Conservation (phyloP, 1,284 basidiomycete species). For the Pascua guehoae region DNA sequence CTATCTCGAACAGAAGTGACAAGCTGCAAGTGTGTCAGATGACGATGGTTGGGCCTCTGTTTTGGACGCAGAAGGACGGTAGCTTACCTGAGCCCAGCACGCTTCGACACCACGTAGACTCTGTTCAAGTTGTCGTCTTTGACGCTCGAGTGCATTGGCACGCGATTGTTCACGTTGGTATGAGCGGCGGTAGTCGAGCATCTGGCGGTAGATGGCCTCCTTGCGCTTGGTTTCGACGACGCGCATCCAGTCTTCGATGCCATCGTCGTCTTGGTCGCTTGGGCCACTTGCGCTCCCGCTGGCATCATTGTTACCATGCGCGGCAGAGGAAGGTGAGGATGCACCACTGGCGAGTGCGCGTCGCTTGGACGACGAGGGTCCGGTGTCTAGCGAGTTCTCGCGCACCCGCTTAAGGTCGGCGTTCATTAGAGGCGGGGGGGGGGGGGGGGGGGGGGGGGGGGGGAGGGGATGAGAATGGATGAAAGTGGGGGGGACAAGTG, state of each 20-base stretch:
- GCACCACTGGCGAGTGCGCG: conserved; percentile 25
- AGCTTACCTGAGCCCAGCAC: conserved; percentile 80
- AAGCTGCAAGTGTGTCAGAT: conserved; percentile 35
- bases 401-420: conserved; percentile 47
- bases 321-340: conserved; percentile 13
- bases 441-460: neutral
- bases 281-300: neutral
- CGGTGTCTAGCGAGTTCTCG: conserved; percentile 35
- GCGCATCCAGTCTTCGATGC: conserved; percentile 42
- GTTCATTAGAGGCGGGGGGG: conserved; percentile 31
- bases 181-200: conserved; percentile 84
- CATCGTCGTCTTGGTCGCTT: conserved; percentile 26
- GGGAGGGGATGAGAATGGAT: neutral
- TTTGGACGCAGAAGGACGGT: neutral
- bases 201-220: conserved; percentile 85
- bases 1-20: conserved; percentile 34
- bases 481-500: neutral
- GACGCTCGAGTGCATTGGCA: conserved; percentile 68
- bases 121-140: conserved; percentile 69
- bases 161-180: conserved; percentile 65
- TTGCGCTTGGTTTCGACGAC: conserved; percentile 64
- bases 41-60: neutral
- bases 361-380: conserved; percentile 31
- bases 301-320: neutral
- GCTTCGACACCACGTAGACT: conserved; percentile 75